Conservation (phyloP, 2,329 filamentous ascomycete species). For the Clathrospora elynae region DNA sequence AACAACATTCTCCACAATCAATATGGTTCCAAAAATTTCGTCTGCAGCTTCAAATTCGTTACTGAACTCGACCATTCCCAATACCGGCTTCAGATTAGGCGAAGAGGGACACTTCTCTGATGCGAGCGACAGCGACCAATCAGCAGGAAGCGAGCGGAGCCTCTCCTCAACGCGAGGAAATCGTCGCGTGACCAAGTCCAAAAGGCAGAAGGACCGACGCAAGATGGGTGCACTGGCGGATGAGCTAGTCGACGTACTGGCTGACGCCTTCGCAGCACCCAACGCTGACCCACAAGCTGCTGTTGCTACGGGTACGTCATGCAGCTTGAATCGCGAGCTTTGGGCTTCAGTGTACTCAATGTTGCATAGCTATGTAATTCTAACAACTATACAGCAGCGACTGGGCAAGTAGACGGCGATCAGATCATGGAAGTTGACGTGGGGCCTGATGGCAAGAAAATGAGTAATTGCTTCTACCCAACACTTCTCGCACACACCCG, state of each 20-base stretch:
- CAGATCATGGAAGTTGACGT: conserved; percentile 18
- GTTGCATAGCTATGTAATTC: background rate
- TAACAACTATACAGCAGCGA: conserved; percentile 5
- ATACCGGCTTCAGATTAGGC: conserved; percentile 22
- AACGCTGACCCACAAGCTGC: conserved; percentile 7
- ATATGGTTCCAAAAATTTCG: conserved; percentile 15
- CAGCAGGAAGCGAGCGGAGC: conserved; percentile 27
- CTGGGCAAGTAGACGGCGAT: conserved; percentile 13
- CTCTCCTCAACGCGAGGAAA: conserved; percentile 21
- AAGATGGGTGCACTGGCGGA: conserved; percentile 29
- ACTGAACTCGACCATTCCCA: background rate
- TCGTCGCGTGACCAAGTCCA: conserved; percentile 15
- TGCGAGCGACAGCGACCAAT: conserved; percentile 33
- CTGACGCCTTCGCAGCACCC: conserved; percentile 20
- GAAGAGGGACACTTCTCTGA: conserved; percentile 18
- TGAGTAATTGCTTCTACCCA: conserved; percentile 20
- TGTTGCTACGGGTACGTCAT: conserved; percentile 27
- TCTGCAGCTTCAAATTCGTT: conserved; percentile 3
- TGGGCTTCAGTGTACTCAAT: background rate
- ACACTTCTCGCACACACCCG: background rate
- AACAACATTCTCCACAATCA: conserved; percentile 3
- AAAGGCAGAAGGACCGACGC: conserved; percentile 26
- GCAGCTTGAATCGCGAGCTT: too few species aligned
- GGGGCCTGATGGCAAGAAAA: conserved; percentile 18
- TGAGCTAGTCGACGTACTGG: conserved; percentile 24